Percentiles rank a stretch among this genome's conserved stretches.
phyloP scores from a whole-genome alignment of 2,329 filamentous ascomycete genomes.

The Zymoseptoria tritici region DNA sequence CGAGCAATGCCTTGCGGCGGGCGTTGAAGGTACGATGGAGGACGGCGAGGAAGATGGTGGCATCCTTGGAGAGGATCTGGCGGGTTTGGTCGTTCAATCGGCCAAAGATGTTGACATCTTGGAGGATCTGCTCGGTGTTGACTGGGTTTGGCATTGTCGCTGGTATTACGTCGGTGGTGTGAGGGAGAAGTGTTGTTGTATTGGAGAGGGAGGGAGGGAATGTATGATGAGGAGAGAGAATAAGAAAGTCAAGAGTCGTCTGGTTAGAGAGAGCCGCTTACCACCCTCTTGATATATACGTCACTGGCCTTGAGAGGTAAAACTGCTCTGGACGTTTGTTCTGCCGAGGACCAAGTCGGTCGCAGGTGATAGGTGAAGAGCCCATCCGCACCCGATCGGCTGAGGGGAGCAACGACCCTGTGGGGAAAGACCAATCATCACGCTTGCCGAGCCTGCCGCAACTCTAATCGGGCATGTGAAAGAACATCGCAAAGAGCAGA shows the following conservation, averaged over 20 bases:
- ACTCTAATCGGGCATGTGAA: conserved; percentile 4
- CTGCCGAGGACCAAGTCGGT: conserved; percentile 5
- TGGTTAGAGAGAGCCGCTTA: conserved; percentile 4
- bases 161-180: conserved; percentile 1
- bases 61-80: conserved; percentile 88
- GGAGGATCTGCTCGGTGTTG: conserved; percentile 61
- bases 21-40: conserved; percentile 91
- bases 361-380: conserved; percentile 6
- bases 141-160: conserved; percentile 21
- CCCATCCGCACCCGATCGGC: conserved; percentile 4
- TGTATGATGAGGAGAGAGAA: neutral
- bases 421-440: conserved; percentile 2
- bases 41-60: conserved; percentile 84
- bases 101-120: conserved; percentile 82
- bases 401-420: conserved; percentile 1
- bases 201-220: conserved; percentile 4
- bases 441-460: neutral
- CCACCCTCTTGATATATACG: conserved; percentile 16
- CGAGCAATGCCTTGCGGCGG: conserved; percentile 79
- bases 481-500: conserved; percentile 1
- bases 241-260: conserved; percentile 2
- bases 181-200: neutral
- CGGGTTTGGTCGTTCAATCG: conserved; percentile 67
- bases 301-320: conserved; percentile 8
- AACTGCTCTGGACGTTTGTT: neutral